Percentiles rank a stretch among this genome's conserved stretches.
Conservation (phyloP, 331 rosid species). For the Rosa hybrid region DNA sequence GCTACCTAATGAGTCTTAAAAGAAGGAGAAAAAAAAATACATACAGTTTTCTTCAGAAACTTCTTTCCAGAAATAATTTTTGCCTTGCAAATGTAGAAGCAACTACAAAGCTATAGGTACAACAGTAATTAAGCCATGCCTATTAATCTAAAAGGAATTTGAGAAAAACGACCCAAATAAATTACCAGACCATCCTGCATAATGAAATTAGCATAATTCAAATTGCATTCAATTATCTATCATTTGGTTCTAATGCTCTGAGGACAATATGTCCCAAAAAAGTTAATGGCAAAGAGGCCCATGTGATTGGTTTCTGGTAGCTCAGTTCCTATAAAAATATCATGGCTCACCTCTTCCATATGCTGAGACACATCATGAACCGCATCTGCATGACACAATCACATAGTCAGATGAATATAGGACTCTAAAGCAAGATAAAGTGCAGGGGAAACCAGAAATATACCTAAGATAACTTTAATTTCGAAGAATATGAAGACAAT, state of each 20-base stretch:
- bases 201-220: constrained; percentile 28
- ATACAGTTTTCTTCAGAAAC: background rate
- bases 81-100: background rate
- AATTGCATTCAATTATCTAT: constrained; percentile 9
- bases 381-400: constrained; percentile 49
- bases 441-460: background rate
- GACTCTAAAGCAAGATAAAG: constrained; percentile 14
- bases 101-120: background rate
- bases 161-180: constrained; percentile 18
- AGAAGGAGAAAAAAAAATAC: too few species aligned
- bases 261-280: constrained; percentile 9
- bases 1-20: background rate
- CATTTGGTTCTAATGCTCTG: constrained; percentile 7
- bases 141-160: constrained; percentile 9
- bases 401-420: background rate
- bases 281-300: constrained; percentile 10
- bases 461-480: too few species aligned
- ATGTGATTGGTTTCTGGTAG: background rate
- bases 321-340: background rate
- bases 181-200: constrained; percentile 75
- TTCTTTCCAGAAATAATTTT: constrained; percentile 14
- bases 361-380: constrained; percentile 50
- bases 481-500: too few species aligned
- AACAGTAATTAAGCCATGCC: constrained; percentile 2
- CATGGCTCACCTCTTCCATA: constrained; percentile 52